Evolutionary conservation across 164 flowering plant species (phyloP).

Genomic region (Chimonanthus salicifolius): DNA sequence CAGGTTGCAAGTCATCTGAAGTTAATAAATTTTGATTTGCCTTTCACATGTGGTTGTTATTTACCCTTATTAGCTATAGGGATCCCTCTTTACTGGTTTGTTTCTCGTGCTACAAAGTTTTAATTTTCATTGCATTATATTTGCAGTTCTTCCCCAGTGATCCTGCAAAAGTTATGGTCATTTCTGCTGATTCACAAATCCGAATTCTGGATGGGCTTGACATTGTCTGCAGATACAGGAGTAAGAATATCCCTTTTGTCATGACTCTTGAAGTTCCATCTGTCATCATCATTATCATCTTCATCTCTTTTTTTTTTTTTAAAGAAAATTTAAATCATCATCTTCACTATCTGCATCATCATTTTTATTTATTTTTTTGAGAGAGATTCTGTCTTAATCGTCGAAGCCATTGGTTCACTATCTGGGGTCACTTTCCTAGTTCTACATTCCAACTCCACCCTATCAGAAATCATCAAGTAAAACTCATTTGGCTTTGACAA

Average conservation of each 20-base stretch:
- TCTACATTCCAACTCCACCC: too few species aligned
- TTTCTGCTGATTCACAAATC: slow-evolving; percentile 69
- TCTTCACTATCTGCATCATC: too few species aligned
- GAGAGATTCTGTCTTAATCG: too few species aligned
- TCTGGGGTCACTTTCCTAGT: too few species aligned
- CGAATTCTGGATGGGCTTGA: slow-evolving; percentile 46
- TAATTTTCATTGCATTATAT: background rate
- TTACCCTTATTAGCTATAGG: background rate
- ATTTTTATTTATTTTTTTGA: too few species aligned
- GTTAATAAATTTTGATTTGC: background rate
- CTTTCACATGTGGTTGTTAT: background rate
- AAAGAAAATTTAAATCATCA: too few species aligned
- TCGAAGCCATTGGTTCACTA: too few species aligned
- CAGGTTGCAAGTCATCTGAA: slow-evolving; percentile 35
- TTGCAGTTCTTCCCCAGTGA: slow-evolving; percentile 67
- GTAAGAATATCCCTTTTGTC: slow-evolving; percentile 17
- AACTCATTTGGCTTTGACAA: too few species aligned
- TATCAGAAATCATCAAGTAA: too few species aligned
- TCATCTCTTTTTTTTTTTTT: too few species aligned
- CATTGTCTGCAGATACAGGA: slow-evolving; percentile 52
- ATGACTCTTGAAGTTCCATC: too few species aligned
- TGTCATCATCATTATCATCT: too few species aligned
- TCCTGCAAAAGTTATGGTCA: slow-evolving; percentile 50
- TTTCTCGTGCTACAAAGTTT: background rate
- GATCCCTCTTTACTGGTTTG: background rate